Evolutionary conservation across 768 basidiomycete genomes (phyloP), one percentile per base, ranked within the genome.

Genomic region (Lentinus tigrinus): DNA sequence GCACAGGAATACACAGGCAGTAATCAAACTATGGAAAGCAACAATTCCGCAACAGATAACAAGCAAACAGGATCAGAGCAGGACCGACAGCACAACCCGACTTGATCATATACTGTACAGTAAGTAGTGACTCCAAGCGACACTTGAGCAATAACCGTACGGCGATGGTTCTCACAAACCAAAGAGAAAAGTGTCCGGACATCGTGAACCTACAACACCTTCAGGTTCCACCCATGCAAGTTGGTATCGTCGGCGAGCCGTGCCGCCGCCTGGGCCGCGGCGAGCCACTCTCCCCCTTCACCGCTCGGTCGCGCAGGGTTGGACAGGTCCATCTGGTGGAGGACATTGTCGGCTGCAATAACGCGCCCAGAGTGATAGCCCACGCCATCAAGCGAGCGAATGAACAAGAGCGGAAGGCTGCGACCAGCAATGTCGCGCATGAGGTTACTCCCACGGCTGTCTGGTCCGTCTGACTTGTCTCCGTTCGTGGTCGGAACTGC

Each of bases 341-440:
- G 89, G 17, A 89, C 81, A 67, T 89, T 89, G 69, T 93, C 91
- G 68, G 89, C 90, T 17, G 89, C 81, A 57, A 94, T 85, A 42
- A 88, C 89, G 61, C 91, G 83, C 37, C 91, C 91, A 21, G 93
- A 93, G 69, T 93, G 90, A 70, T 93, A 94, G 4, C 92, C 92
- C 28, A 93, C 85, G n/a, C 93, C 91, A 65, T 94, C 92, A 40
- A 77, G 82, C 16, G 87, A 77, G 31, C 92, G 85, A 56, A 94
- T 92, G 69, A 94, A 93, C 38, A 94, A 70, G 63, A 94, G 68
- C 0, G 92, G 92, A 4, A 94, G 76, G 62, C 80, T 89, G 52
- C 87, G 83, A 8, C 88, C 87, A 3, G 83, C 69, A 47, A 91
- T 82, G n/a, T 83, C 74, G 28, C 83, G 81, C 74, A 56, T 56